Base-by-base conservation (phyloP, 805 yeast genomes). In the Kodamaea nitidulidarum region DNA sequence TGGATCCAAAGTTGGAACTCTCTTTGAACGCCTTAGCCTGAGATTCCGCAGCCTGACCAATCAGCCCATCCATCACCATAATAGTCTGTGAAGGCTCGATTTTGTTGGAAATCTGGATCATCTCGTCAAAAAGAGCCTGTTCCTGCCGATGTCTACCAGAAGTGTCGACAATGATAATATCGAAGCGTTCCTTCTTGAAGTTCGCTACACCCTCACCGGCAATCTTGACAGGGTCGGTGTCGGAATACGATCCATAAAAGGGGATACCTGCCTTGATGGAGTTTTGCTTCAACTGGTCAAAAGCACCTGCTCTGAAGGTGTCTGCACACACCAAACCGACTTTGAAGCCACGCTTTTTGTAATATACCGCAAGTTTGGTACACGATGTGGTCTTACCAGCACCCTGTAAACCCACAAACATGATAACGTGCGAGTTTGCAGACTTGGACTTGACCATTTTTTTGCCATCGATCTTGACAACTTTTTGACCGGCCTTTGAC, bases 241-340 rank as follows among this genome's bases (percentile, higher is more conserved):
- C 98, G 2, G 93, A 80, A 62, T 93, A 93, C 5, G 95, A 84
- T 52, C 98, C 98, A 61, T 80, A 91, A 63, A 79, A 91, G 32
- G 98, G 98, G 40, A 91, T 87, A 50, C 84, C 80, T 1, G 98
- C 95, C 67, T 88, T 87, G 39, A 91, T 88, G 16, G 98, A 98
- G 63, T 91, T 91, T 65, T 91, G 98, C 61, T 93, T 91, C 64
- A 91, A 76, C 71, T 91, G 98, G 65, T 91, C 98, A 70, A 91
- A 91, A 2, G 98, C 98, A 74, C 98, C 98, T 26, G 98, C 98
- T 74, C 98, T 81, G 73, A 91, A 93, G 21, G 98, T 93, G 70
- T 93, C 98, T 2, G 98, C 98, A 77, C 98, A 93, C 17, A 93
- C 98, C 57, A 93, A 71, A 38, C 98, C 98, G 34, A 88, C 95